phyloP scores from a whole-genome alignment of 2,329 filamentous ascomycete genomes.

The Cryphonectria radicalis region DNA sequence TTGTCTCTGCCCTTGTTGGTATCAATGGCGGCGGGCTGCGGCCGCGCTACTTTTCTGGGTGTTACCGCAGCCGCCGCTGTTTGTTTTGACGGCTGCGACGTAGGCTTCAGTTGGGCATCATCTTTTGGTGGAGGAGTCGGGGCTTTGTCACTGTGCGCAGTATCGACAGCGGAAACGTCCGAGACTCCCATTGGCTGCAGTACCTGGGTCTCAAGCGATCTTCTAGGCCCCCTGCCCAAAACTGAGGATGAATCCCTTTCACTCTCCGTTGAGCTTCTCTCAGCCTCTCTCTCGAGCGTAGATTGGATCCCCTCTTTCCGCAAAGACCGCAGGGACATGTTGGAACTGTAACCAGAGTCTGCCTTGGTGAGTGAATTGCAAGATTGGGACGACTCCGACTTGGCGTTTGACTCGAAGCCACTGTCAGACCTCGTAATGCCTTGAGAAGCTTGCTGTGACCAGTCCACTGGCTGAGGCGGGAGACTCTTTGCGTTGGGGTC shows the following conservation, averaged over 20 bases:
- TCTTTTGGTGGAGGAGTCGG: constrained; percentile 45
- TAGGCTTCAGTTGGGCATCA: not conserved
- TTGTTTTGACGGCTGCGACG: constrained; percentile 20
- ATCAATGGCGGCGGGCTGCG: constrained; percentile 32
- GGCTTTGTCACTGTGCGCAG: constrained; percentile 30
- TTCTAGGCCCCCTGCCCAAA: constrained; percentile 7
- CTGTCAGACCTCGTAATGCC: constrained; percentile 50
- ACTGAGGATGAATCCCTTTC: not conserved
- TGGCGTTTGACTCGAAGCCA: constrained; percentile 53
- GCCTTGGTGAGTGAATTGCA: constrained; percentile 56
- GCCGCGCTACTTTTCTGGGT: constrained; percentile 29
- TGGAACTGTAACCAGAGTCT: constrained; percentile 67
- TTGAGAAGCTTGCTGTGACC: constrained; percentile 32
- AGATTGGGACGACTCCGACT: constrained; percentile 43
- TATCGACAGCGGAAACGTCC: constrained; percentile 12
- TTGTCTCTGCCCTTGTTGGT: constrained; percentile 27
- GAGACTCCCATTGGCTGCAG: constrained; percentile 23
- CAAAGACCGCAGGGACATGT: constrained; percentile 60
- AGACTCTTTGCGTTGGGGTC: constrained; percentile 50
- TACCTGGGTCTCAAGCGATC: constrained; percentile 27
- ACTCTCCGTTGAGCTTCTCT: constrained; percentile 25
- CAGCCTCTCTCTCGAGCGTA: constrained; percentile 35
- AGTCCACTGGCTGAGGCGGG: constrained; percentile 32
- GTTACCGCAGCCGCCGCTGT: constrained; percentile 15
- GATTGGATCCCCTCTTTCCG: constrained; percentile 41